Conservation (phyloP, 2,329 filamentous ascomycete species). For the Rhexocercosporidium sp. region DNA sequence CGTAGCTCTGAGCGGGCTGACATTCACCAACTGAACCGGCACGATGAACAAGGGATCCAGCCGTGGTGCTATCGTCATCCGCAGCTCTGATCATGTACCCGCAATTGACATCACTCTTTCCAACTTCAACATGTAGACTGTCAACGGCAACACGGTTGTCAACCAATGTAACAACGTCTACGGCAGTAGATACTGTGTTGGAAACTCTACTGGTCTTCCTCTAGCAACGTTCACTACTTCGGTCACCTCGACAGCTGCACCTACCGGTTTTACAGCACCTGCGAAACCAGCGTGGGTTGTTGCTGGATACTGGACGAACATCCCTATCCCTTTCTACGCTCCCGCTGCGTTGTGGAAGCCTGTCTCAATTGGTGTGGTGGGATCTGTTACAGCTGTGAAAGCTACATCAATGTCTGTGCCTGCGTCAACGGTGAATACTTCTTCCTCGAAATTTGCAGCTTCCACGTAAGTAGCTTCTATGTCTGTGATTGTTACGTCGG, state of each 20-base stretch:
- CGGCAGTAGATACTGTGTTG: slow-evolving; percentile 41
- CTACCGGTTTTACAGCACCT: slow-evolving; percentile 39
- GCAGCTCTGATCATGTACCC: slow-evolving; percentile 43
- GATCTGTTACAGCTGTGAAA: slow-evolving; percentile 1
- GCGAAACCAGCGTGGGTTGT: slow-evolving; percentile 42
- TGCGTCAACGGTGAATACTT: neutral
- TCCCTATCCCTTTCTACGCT: slow-evolving; percentile 38
- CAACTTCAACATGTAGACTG: slow-evolving; percentile 46
- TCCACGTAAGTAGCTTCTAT: neutral
- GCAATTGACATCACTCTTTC: slow-evolving; percentile 42
- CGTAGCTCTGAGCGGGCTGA: slow-evolving; percentile 33
- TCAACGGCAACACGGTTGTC: slow-evolving; percentile 33
- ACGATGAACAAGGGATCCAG: slow-evolving; percentile 41
- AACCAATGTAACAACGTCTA: slow-evolving; percentile 46
- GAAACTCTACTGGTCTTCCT: slow-evolving; percentile 24
- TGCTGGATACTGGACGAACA: slow-evolving; percentile 42
- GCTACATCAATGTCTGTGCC: neutral
- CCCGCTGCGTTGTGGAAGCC: slow-evolving; percentile 43
- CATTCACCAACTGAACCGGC: slow-evolving; percentile 42
- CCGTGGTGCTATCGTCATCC: slow-evolving; percentile 41
- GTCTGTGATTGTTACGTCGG: neutral
- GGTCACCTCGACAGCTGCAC: slow-evolving; percentile 41
- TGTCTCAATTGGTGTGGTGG: neutral
- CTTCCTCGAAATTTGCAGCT: neutral
- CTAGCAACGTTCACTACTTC: slow-evolving; percentile 40